Conservation (phyloP, 2,329 filamentous ascomycete species). For the Penicillium sp. region DNA sequence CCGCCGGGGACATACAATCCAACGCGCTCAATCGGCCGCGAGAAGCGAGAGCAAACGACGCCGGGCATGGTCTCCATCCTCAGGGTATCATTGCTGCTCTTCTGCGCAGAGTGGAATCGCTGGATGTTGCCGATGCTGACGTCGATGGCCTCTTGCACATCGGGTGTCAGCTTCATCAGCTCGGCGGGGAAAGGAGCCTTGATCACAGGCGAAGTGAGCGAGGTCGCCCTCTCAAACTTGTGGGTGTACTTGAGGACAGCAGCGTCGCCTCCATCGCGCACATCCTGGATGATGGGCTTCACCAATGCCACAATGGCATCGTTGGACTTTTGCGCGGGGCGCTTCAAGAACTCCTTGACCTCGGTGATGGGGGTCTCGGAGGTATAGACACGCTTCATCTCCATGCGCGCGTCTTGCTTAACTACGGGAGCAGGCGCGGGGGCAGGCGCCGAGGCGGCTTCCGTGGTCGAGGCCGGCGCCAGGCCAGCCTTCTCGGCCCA, state of each 20-base stretch:
- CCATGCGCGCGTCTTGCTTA: conserved; percentile 56
- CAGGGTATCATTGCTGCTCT: conserved; percentile 68
- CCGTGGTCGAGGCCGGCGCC: conserved; percentile 24
- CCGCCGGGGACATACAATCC: conserved; percentile 93
- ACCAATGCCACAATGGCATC: conserved; percentile 89
- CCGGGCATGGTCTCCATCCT: conserved; percentile 96
- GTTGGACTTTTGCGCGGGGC: conserved; percentile 91
- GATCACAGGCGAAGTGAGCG: conserved; percentile 79
- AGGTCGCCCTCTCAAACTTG: conserved; percentile 95
- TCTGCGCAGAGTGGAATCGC: conserved; percentile 88
- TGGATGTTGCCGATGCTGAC: conserved; percentile 89
- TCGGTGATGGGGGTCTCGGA: conserved; percentile 57
- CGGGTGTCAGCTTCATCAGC: conserved; percentile 76
- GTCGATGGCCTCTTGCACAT: conserved; percentile 90
- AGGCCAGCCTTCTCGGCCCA: conserved; percentile 82
- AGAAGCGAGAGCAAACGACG: conserved; percentile 88
- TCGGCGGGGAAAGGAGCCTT: conserved; percentile 79
- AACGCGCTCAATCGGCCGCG: conserved; percentile 87
- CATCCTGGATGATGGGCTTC: conserved; percentile 82
- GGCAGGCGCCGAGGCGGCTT: conserved; percentile 23
- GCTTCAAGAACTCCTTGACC: conserved; percentile 69
- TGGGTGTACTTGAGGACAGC: conserved; percentile 89
- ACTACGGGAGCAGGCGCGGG: conserved; percentile 45
- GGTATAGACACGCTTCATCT: conserved; percentile 74
- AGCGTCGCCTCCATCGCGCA: conserved; percentile 76